A percentile compares a stretch with the other conserved stretches of the same genome.
Evolutionary conservation across 345 rosid genomes (phyloP).

Genomic region (Aegle marmelos): DNA sequence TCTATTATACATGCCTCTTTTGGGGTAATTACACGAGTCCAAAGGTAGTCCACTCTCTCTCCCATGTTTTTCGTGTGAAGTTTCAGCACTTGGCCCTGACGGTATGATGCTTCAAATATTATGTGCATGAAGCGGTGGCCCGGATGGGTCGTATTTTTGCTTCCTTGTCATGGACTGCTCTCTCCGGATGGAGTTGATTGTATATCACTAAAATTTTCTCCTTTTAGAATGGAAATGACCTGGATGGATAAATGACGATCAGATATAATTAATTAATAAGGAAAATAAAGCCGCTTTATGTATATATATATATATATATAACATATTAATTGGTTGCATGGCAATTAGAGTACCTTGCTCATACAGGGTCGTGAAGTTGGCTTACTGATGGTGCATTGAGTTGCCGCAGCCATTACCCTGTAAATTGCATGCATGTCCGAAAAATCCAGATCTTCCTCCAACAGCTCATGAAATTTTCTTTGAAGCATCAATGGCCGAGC

Average conservation of each 20-base stretch:
- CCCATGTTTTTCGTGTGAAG: not conserved
- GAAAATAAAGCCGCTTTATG: not conserved
- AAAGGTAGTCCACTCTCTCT: not conserved
- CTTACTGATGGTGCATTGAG: constrained; percentile 28
- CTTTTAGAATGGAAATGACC: constrained; percentile 43
- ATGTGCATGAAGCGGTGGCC: not conserved
- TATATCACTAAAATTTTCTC: constrained; percentile 28
- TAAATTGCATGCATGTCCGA: constrained; percentile 38
- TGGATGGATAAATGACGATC: constrained; percentile 2
- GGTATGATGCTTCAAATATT: not conserved
- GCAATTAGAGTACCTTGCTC: constrained; percentile 18
- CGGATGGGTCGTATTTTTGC: not conserved
- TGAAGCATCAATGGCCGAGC: constrained; percentile 36
- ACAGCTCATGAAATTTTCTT: constrained; percentile 36
- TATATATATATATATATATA: not conserved
- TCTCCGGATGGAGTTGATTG: constrained; percentile 27
- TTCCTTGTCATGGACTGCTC: not conserved
- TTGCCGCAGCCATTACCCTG: constrained; percentile 41
- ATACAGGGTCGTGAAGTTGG: constrained; percentile 29
- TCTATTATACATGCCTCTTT: not conserved
- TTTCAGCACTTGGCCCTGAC: not conserved
- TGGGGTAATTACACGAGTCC: not conserved
- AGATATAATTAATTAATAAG: not conserved
- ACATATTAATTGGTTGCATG: not conserved
- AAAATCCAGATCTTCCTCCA: constrained; percentile 31